Percentiles rank a stretch among this genome's conserved stretches.
Conservation (phyloP, 164 flowering plant species). For the Aristolochia californica region DNA sequence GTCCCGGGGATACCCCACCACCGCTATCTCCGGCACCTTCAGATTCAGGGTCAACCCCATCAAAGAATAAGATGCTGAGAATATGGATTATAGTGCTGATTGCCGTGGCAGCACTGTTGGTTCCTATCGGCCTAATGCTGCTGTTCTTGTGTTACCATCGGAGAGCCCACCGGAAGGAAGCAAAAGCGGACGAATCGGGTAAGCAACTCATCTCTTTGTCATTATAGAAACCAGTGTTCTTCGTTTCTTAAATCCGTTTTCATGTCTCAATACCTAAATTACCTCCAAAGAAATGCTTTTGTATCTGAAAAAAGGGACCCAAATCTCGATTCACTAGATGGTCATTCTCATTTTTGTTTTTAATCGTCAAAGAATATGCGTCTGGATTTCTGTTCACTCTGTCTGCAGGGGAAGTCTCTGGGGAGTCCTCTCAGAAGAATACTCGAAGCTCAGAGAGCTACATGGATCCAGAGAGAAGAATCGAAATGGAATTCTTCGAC, state of each 20-base stretch:
- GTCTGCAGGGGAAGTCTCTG: constrained; percentile 10
- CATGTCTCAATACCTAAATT: neutral
- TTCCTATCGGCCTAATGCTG: constrained; percentile 18
- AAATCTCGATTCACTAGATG: neutral
- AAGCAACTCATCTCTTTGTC: neutral
- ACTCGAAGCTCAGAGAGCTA: constrained; percentile 8
- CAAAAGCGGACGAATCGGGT: constrained; percentile 12
- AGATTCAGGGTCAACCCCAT: neutral
- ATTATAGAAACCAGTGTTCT: neutral
- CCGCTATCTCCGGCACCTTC: constrained; percentile 9
- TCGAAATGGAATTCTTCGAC: constrained; percentile 34
- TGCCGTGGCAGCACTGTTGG: constrained; percentile 27
- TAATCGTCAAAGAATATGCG: neutral
- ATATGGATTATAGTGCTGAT: constrained; percentile 30
- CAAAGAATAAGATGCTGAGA: constrained; percentile 9
- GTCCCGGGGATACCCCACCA: constrained; percentile 5
- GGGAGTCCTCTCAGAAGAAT: constrained; percentile 11
- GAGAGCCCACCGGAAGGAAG: constrained; percentile 8
- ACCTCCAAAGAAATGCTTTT: neutral
- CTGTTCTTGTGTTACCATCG: constrained; percentile 21
- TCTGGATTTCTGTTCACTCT: neutral
- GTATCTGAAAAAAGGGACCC: neutral
- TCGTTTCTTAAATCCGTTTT: neutral
- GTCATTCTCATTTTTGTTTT: neutral
- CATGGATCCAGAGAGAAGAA: constrained; percentile 26